Conservation (phyloP, 2,329 filamentous ascomycete species). For the Orbilia brochopaga region DNA sequence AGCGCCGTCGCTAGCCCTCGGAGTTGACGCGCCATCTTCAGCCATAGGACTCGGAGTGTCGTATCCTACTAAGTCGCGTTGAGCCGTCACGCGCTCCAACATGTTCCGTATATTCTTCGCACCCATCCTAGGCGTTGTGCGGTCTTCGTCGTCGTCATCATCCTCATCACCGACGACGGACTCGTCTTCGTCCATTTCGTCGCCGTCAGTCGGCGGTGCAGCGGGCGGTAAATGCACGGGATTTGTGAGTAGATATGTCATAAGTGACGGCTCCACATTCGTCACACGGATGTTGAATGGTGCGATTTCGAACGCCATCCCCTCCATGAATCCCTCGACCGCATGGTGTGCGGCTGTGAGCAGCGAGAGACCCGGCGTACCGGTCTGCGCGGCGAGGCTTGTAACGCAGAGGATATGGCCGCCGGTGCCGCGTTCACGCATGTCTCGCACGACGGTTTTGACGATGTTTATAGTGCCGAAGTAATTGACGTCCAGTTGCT, state of each 20-base stretch:
- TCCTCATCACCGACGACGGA: constrained; percentile 19
- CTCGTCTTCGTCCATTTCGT: constrained; percentile 20
- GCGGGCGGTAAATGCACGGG: constrained; percentile 39
- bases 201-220: background rate
- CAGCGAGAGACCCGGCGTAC: constrained; percentile 86
- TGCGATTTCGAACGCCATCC: constrained; percentile 91
- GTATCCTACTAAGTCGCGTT: constrained; percentile 55
- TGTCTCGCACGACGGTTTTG: constrained; percentile 79
- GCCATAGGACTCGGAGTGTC: constrained; percentile 56
- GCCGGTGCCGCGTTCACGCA: constrained; percentile 74
- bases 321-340: constrained; percentile 46
- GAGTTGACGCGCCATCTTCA: background rate
- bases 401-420: constrained; percentile 91
- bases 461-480: constrained; percentile 97
- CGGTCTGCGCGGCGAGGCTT: constrained; percentile 88
- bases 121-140: constrained; percentile 40
- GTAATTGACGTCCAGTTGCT: constrained; percentile 94
- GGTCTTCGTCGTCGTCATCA: constrained; percentile 44
- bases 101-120: constrained; percentile 32
- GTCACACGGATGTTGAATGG: constrained; percentile 97
- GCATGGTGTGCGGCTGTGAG: constrained; percentile 94
- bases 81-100: constrained; percentile 53
- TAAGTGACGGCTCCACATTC: constrained; percentile 76
- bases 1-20: constrained; percentile 53
- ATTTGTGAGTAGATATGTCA: constrained; percentile 45